Evolutionary conservation across 805 yeast genomes (phyloP).

Genomic region (Starmerella geochares): DNA sequence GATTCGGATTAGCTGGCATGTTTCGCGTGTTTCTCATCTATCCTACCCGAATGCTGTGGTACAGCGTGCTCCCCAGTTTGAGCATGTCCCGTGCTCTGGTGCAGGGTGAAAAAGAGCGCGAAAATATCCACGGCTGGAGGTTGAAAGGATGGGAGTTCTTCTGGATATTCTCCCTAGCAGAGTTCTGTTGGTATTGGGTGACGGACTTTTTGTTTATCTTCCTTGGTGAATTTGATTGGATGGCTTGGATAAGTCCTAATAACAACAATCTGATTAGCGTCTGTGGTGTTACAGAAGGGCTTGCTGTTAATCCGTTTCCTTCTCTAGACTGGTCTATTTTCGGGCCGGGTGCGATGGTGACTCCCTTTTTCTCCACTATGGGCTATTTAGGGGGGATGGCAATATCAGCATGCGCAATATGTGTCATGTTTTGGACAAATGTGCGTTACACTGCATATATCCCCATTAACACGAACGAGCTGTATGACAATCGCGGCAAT

Average conservation of each 20-base stretch:
- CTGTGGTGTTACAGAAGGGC: slow-evolving; percentile 37
- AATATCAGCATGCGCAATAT: slow-evolving; percentile 28
- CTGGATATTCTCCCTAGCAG: slow-evolving; percentile 36
- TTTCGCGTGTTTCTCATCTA: slow-evolving; percentile 49
- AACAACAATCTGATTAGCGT: slow-evolving; percentile 40
- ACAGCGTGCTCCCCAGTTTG: slow-evolving; percentile 40
- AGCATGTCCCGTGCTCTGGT: slow-evolving; percentile 42
- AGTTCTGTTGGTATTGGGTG: slow-evolving; percentile 30
- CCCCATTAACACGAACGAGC: slow-evolving; percentile 40
- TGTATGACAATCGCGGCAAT: slow-evolving; percentile 37
- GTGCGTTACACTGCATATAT: slow-evolving; percentile 42
- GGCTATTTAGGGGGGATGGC: slow-evolving; percentile 34
- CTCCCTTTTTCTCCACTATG: slow-evolving; percentile 37
- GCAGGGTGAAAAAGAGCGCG: neutral
- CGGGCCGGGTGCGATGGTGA: slow-evolving; percentile 36
- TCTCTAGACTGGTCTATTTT: slow-evolving; percentile 38
- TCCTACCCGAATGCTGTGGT: slow-evolving; percentile 47
- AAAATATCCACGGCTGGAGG: slow-evolving; percentile 48
- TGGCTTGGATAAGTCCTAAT: slow-evolving; percentile 47
- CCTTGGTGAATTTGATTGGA: slow-evolving; percentile 53
- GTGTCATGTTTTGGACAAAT: slow-evolving; percentile 37
- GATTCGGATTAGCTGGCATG: slow-evolving; percentile 57
- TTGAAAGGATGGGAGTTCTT: slow-evolving; percentile 45
- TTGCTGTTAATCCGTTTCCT: slow-evolving; percentile 47
- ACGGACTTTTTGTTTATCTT: slow-evolving; percentile 51